These are phyloP conservation scores for Ambrosiella beaveri DNA, from an alignment of 2,329 filamentous ascomycete genomes.

Conservation along the genomic window DNA sequence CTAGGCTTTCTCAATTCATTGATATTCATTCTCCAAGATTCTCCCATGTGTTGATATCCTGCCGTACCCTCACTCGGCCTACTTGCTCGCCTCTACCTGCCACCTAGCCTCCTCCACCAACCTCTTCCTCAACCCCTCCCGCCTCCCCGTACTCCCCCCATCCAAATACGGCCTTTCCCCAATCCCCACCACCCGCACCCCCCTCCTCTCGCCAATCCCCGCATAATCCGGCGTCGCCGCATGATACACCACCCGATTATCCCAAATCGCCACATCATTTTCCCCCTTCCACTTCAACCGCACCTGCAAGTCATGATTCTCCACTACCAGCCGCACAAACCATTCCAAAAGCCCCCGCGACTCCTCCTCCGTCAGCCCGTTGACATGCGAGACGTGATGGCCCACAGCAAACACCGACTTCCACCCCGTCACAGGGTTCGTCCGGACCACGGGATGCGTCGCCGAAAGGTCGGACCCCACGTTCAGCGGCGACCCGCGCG, in stretches of 20 bases:
- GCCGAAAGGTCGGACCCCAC: conserved; percentile 30
- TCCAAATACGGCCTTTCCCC: conserved; percentile 39
- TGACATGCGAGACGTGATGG: conserved; percentile 32
- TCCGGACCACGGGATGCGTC: conserved; percentile 36
- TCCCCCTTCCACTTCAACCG: conserved; percentile 26
- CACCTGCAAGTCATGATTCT: conserved; percentile 41
- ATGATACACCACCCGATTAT: conserved; percentile 39
- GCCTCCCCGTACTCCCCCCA: conserved; percentile 21
- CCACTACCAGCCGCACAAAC: conserved; percentile 32
- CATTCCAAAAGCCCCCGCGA: conserved; percentile 31
- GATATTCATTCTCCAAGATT: neutral
- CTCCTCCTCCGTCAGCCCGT: conserved; percentile 31
- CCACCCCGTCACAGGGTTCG: conserved; percentile 42
- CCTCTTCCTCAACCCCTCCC: conserved; percentile 13
- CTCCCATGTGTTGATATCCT: neutral
- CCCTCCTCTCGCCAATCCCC: conserved; percentile 28
- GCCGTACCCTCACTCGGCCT: too few species aligned
- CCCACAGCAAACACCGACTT: conserved; percentile 36
- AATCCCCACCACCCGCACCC: conserved; percentile 32
- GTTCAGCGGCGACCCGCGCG: conserved; percentile 34
- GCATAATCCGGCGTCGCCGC: conserved; percentile 35
- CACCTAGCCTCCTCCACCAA: neutral
- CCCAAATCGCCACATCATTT: conserved; percentile 35
- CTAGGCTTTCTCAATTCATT: too few species aligned
- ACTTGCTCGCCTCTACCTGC: neutral